Base-by-base conservation (phyloP, 169 alveolate genomes). In the Plasmodium berghei region DNA sequence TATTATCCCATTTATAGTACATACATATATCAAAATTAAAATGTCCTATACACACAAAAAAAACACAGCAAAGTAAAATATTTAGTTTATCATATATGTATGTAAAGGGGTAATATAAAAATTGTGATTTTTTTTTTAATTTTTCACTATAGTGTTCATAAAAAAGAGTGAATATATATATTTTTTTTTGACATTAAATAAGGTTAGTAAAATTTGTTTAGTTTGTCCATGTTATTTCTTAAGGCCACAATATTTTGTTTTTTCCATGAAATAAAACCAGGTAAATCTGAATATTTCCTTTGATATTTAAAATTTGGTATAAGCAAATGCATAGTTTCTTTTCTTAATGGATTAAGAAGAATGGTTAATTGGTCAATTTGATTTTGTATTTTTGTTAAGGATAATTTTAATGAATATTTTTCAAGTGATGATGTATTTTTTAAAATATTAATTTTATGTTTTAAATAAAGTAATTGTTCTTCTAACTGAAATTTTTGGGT, bases 231-330 rank as follows among this genome's bases (percentile, higher is more conserved):
- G 54, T 88, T 87, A 71, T 87, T 73, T 9, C 93, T 80, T 9
- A 94, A 93, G 24, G 96, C 96, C 10, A 93, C 94, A 22, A 94
- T 77, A 88, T 92, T 88, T 77, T 94, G 95, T 73, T 83, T 92
- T 73, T 94, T 92, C 96, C 96, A 94, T 45, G 96, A 90, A 45
- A 94, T 94, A 59, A 94, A 71, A 14, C 96, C 96, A 34, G 96
- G 96, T 20, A 94, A 58, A 86, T 94, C 96, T 0, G 96, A 94
- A 72, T 94, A 94, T 59, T 94, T 94, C 67, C 93, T 66, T 54
- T 94, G 95, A 67, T 90, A 94, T 34, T 93, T 77, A 92, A 94
- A 94, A 87, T 94, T 62, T 9, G 96, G 96, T 5, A 89, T 56
- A 48, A 94, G 85, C 22, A 94, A 93, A 61, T 94, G 95, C 92